A percentile compares a stretch with the other conserved stretches of the same genome.
Conservation (phyloP, 1,284 basidiomycete genomes). For the Tremellales sp. region DNA sequence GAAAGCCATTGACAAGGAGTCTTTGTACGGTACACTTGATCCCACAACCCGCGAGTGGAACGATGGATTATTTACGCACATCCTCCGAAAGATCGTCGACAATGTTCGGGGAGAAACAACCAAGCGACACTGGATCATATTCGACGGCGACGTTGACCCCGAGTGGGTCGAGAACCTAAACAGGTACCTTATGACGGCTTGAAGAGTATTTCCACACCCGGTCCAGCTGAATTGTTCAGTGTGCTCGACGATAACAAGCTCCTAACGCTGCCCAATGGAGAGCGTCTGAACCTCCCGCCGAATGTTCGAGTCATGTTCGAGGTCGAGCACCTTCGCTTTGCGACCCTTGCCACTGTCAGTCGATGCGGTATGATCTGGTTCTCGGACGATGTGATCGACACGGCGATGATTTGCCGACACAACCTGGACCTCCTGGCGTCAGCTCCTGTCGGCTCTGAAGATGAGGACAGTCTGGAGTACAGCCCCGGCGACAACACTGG, state of each 20-base stretch:
- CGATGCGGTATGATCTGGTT: constrained; percentile 99
- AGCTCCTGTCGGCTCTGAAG: constrained; percentile 81
- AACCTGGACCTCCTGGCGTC: constrained; percentile 76
- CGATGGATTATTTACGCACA: constrained; percentile 96
- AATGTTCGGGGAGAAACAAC: constrained; percentile 95
- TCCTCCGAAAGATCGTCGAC: constrained; percentile 95
- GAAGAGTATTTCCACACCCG: not conserved
- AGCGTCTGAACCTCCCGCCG: constrained; percentile 91
- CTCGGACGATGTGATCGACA: constrained; percentile 89
- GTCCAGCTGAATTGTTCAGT: constrained; percentile 58
- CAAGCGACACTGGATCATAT: constrained; percentile 99
- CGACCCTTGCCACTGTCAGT: constrained; percentile 96
- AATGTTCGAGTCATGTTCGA: constrained; percentile 99
- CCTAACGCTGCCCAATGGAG: constrained; percentile 94
- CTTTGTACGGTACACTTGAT: constrained; percentile 94
- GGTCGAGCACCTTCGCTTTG: constrained; percentile 95
- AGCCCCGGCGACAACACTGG: constrained; percentile 58
- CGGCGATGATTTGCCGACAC: constrained; percentile 85
- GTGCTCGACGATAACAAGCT: constrained; percentile 99
- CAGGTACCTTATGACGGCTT: constrained; percentile 57
- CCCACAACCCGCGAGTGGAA: constrained; percentile 99
- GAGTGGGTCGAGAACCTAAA: constrained; percentile 99
- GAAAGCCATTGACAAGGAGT: constrained; percentile 98
- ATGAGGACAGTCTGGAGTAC: constrained; percentile 69
- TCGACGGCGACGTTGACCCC: constrained; percentile 98